Evolutionary conservation across 306 rosid species (phyloP), one percentile per base, ranked within the genome.

Genomic region (Inga oerstediana): DNA sequence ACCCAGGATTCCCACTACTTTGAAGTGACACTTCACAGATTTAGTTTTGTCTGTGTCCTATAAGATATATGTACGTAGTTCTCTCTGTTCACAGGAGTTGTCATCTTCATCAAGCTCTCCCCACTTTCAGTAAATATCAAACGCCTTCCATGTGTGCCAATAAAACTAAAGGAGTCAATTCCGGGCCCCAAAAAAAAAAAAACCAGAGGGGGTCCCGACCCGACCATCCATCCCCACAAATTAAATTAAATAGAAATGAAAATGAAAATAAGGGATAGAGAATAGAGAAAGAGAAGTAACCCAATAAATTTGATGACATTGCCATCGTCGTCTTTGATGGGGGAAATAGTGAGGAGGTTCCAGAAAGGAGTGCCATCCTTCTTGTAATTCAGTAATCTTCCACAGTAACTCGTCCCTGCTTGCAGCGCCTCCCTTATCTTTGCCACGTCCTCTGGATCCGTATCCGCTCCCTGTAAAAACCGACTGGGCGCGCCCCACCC

Each of bases 291-390:
- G 0, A 0, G 2, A 44, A 84, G 96, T 78, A 19, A 93, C 99
- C 99, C 99, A 43, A 96, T 96, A 68, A 92, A 92, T 84, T 96
- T 96, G 80, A 96, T 90, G 10, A 93, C 89, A 61, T 91, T 90
- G 17, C 97, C 99, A 20, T 85, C 81, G 3, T 96, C 97, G 30
- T 92, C 97, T 79, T 96, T 93, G 41, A 96, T 93, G 20, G 99
- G 99, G 10, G 99, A 85, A 84, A 96, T 86, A 5, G 99, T 96
- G 56, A 96, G 98, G 64, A 96, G 89, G 77, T 96, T 96, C 99
- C 99, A 96, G 74, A 91, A 96, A 0, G 98, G 93, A 8, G 97
- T 92, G 69, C 99, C 99, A 64, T 96, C 98, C 73, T 96, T 96
- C 90, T 96, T 96, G 87, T 96, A 96, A 89, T 96, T 96, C 48